Evolutionary conservation across 768 basidiomycete genomes (phyloP), one percentile per base, ranked within the genome.

Genomic region (Xerocomus spinulosus): DNA sequence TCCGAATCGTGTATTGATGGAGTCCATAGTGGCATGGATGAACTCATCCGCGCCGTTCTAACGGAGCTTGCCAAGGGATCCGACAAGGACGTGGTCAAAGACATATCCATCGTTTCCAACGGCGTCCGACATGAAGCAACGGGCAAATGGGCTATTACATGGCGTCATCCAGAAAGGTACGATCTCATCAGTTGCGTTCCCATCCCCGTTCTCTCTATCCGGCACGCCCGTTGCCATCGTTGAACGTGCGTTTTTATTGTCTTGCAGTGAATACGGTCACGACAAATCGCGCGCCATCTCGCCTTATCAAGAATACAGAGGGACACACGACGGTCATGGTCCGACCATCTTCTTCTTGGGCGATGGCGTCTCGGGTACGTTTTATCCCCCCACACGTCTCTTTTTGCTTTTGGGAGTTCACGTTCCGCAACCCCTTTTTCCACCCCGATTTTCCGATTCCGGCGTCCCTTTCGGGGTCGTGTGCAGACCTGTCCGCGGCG

Each of bases 311-410:
- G 63, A 80, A 39, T 81, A 83, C 5, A 53, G 61, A 50, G 5
- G 30, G 7, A 13, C 42, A 15, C 56, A 61, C 45, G 38, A 45
- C 4, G 58, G 54, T 15, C 54, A 37, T 14, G 61, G 61, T 6
- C 95, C 96, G 3, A 83, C 79, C 2, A 73, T 95, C 9, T 95
- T 99, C 70, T 99, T 96, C 80, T 94, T 96, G 54, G 96, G 96
- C 0, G 96, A 99, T 64, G 96, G 96, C 28, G 96, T 96, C 42
- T 93, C 91, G 47, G 92, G 92, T 89, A 49, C 34, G 78, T 70
- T 35, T 4, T 45, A 24, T 40, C 17, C 30, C 17, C n/a, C 14
- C 23, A n/a, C n/a, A n/a, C n/a, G n/a, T n/a, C n/a, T n/a, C n/a
- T n/a, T n/a, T n/a, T n/a, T n/a, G n/a, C n/a, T n/a, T n/a, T n/a